These are phyloP conservation scores for Durio zibethinus DNA, from an alignment of 345 rosid genomes.

Conservation along the genomic window DNA sequence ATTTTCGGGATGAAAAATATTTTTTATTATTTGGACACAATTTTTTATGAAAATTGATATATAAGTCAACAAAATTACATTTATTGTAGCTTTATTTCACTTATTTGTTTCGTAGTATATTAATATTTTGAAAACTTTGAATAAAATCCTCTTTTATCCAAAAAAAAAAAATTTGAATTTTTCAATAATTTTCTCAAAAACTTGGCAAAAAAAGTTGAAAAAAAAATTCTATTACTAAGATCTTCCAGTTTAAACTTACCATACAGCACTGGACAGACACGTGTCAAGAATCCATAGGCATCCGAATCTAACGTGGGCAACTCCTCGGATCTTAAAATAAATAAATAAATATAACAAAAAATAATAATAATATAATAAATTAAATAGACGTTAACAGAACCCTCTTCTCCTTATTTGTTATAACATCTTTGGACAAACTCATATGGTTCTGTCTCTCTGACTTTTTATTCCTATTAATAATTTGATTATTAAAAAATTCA, in stretches of 20 bases:
- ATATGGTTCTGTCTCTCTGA: constrained; percentile 14
- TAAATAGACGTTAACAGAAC: not conserved
- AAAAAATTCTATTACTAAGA: not conserved
- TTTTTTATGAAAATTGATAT: too few species aligned
- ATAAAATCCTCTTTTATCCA: too few species aligned
- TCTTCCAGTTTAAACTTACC: not conserved
- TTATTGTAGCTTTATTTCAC: too few species aligned
- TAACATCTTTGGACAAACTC: constrained; percentile 16
- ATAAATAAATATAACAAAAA: not conserved
- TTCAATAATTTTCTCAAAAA: not conserved
- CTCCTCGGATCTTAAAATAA: constrained; percentile 5
- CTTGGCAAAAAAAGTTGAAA: too few species aligned
- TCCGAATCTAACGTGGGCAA: not conserved
- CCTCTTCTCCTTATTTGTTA: not conserved
- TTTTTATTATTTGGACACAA: too few species aligned
- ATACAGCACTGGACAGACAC: constrained; percentile 3
- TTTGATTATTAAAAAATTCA: not conserved
- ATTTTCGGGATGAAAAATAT: not conserved
- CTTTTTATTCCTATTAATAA: not conserved
- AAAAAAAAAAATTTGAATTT: too few species aligned
- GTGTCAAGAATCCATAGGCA: not conserved
- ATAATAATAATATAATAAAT: not conserved
- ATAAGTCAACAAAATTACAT: too few species aligned
- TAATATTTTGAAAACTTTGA: too few species aligned
- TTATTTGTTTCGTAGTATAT: too few species aligned